A percentile compares a stretch with the other conserved stretches of the same genome.
Conservation (phyloP, 257 asterid species). For the Petunia axillaris region DNA sequence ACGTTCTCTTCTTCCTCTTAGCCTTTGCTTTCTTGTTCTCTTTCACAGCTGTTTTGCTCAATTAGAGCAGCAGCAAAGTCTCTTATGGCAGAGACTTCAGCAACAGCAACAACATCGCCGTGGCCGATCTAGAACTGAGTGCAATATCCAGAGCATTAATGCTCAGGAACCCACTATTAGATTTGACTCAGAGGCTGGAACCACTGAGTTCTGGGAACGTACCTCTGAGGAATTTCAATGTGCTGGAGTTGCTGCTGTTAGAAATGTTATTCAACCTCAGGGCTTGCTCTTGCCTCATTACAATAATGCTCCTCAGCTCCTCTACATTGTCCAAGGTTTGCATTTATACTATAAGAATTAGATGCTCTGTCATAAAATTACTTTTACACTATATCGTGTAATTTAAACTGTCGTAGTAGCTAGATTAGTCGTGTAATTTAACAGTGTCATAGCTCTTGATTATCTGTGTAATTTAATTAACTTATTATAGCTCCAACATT, state of each 20-base stretch:
- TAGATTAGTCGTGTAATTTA: too few species aligned
- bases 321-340: constrained; percentile 52
- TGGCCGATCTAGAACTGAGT: constrained; percentile 45
- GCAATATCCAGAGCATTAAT: constrained; percentile 47
- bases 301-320: constrained; percentile 51
- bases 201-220: constrained; percentile 47
- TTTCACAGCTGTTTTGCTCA: constrained; percentile 40
- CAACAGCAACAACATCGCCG: constrained; percentile 54
- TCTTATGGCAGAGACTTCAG: constrained; percentile 35
- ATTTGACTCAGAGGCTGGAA: constrained; percentile 49
- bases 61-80: constrained; percentile 39
- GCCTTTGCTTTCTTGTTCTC: constrained; percentile 28
- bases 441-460: too few species aligned
- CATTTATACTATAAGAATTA: background rate
- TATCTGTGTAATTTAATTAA: too few species aligned
- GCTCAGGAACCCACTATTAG: constrained; percentile 44
- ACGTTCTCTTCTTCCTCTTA: constrained; percentile 25
- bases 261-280: constrained; percentile 43
- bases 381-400: too few species aligned
- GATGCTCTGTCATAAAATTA: too few species aligned
- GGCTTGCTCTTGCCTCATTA: constrained; percentile 61
- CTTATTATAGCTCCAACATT: too few species aligned
- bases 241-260: constrained; percentile 49
- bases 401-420: too few species aligned
- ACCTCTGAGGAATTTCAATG: constrained; percentile 43